Evolutionary conservation across 1,284 basidiomycete species (phyloP).

Genomic region (Boletellus sp.): DNA sequence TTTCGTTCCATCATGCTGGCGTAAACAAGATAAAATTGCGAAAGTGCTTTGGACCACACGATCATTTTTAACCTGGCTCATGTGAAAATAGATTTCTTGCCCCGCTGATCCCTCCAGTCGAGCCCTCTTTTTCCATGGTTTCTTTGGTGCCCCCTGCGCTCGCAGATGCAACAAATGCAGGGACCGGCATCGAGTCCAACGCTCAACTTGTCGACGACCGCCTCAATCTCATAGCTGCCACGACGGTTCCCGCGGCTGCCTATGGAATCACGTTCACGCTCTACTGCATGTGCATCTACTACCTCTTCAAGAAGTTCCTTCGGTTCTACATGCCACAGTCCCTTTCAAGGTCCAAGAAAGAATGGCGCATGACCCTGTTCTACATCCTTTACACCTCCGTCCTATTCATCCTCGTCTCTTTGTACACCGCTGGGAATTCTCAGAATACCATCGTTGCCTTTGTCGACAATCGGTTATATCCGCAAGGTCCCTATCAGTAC

Average conservation of each 20-base stretch:
- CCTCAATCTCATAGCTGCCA: constrained; percentile 24
- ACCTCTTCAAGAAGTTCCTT: constrained; percentile 22
- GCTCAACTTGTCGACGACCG: constrained; percentile 17
- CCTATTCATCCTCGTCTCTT: constrained; percentile 30
- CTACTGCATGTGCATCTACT: constrained; percentile 21
- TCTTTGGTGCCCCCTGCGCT: constrained; percentile 2
- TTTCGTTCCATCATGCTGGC: neutral
- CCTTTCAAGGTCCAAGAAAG: neutral
- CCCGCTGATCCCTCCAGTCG: constrained; percentile 8
- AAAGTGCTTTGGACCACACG: constrained; percentile 22
- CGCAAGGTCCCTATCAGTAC: constrained; percentile 31
- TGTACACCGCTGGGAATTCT: constrained; percentile 30
- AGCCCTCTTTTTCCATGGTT: constrained; percentile 5
- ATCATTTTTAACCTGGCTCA: constrained; percentile 23
- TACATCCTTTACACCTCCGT: constrained; percentile 27
- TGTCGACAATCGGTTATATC: constrained; percentile 34
- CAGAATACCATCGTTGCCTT: constrained; percentile 27
- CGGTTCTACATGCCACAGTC: constrained; percentile 7
- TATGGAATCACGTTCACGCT: constrained; percentile 22
- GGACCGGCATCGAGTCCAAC: constrained; percentile 3
- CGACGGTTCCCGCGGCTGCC: constrained; percentile 21
- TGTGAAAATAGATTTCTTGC: constrained; percentile 4
- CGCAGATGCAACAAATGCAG: constrained; percentile 4
- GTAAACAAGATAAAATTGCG: constrained; percentile 1
- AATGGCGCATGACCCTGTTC: constrained; percentile 22